Percentiles rank a stretch among this genome's conserved stretches.
These are phyloP conservation scores for Phialocephala sp. DNA, from an alignment of 2,329 filamentous ascomycete species.

Conservation along the genomic window DNA sequence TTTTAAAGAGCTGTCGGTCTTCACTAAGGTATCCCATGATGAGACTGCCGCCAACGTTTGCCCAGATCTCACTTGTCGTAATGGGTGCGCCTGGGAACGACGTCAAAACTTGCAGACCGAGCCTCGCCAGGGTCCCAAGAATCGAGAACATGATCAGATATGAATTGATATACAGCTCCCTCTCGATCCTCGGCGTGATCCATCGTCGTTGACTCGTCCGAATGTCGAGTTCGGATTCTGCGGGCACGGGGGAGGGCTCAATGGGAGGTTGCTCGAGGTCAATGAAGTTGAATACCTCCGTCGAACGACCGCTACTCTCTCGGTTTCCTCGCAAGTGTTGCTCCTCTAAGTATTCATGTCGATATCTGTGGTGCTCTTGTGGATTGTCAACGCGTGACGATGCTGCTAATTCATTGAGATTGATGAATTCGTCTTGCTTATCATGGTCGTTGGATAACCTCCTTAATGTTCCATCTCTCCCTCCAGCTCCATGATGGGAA, in stretches of 20 bases:
- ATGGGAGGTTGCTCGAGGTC: conserved; percentile 5
- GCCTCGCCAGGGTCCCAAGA: conserved; percentile 77
- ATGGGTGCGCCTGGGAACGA: conserved; percentile 77
- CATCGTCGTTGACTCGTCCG: not conserved
- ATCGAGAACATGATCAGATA: conserved; percentile 87
- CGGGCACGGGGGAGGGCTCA: not conserved
- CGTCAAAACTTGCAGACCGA: conserved; percentile 79
- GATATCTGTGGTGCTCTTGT: conserved; percentile 21
- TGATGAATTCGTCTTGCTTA: conserved; percentile 18
- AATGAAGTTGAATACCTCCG: not conserved
- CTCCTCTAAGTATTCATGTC: conserved; percentile 22
- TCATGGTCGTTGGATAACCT: conserved; percentile 12
- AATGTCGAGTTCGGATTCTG: not conserved
- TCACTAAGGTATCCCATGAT: conserved; percentile 84
- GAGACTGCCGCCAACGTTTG: conserved; percentile 79
- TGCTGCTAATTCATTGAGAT: conserved; percentile 25
- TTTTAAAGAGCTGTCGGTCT: conserved; percentile 71
- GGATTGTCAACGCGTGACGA: conserved; percentile 26
- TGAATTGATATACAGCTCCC: conserved; percentile 70
- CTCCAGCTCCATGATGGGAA: not conserved
- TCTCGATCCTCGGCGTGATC: conserved; percentile 47
- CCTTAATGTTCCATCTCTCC: not conserved
- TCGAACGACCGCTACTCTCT: not conserved
- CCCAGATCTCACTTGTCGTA: conserved; percentile 76
- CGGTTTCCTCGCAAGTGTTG: conserved; percentile 15